A percentile compares a stretch with the other conserved stretches of the same genome.
phyloP scores from a whole-genome alignment of 768 basidiomycete species.

The Trametes maxima region DNA sequence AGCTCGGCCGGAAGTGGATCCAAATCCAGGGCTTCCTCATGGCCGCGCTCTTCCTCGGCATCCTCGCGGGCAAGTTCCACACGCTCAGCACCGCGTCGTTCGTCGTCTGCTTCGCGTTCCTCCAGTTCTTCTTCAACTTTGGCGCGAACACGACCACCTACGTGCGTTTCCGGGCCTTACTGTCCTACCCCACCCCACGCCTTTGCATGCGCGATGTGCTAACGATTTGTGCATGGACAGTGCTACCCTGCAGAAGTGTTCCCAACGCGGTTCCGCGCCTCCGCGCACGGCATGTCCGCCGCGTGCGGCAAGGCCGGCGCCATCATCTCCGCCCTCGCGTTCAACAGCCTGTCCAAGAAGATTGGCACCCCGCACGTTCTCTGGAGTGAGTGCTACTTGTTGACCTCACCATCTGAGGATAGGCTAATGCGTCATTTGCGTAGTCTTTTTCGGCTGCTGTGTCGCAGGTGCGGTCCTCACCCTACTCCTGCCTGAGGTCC shows the following conservation, averaged over 20 bases:
- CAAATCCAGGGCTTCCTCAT: conserved; percentile 76
- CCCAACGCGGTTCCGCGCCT: conserved; percentile 73
- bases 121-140: conserved; percentile 86
- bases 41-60: conserved; percentile 67
- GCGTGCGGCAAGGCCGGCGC: conserved; percentile 77
- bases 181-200: too few species aligned
- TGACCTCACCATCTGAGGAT: neutral
- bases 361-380: conserved; percentile 68
- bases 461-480: conserved; percentile 56
- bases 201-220: neutral
- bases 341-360: conserved; percentile 60
- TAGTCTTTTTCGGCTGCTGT: conserved; percentile 71
- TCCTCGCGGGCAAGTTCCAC: conserved; percentile 68
- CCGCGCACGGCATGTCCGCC: conserved; percentile 75
- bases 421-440: neutral
- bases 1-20: conserved; percentile 72
- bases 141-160: conserved; percentile 61
- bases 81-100: conserved; percentile 58
- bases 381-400: conserved; percentile 60
- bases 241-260: conserved; percentile 80
- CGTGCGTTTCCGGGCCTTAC: conserved; percentile 19
- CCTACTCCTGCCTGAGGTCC: conserved; percentile 53
- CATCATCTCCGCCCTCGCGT: conserved; percentile 73
- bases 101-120: conserved; percentile 70
- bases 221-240: conserved; percentile 33